phyloP scores from a whole-genome alignment of 2,329 filamentous ascomycete genomes.

The Domatiomyces globalis region DNA sequence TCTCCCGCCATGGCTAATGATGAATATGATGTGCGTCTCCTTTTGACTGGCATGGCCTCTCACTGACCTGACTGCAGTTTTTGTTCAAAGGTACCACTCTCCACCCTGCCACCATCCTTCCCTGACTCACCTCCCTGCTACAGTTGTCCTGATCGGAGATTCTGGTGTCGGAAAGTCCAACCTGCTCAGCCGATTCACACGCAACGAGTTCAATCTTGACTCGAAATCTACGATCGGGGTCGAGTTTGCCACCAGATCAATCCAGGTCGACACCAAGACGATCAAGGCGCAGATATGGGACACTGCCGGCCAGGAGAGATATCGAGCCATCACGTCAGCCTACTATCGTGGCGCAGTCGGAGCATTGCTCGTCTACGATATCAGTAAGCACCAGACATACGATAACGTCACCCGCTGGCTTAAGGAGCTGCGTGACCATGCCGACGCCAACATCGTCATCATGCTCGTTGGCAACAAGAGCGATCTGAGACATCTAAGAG shows the following conservation, averaged over 20 bases:
- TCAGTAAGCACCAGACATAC: constrained; percentile 98
- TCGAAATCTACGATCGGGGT: constrained; percentile 95
- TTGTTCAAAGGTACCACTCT: background rate
- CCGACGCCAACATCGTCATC: constrained; percentile 97
- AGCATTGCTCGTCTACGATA: constrained; percentile 95
- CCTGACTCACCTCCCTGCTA: constrained; percentile 2
- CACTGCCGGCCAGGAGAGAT: constrained; percentile 95
- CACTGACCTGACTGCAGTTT: background rate
- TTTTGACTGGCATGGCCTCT: background rate
- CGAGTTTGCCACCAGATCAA: constrained; percentile 95
- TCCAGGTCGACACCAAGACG: constrained; percentile 97
- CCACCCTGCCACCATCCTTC: background rate
- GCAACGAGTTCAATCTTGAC: constrained; percentile 99
- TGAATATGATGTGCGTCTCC: constrained; percentile 63
- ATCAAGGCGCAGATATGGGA: constrained; percentile 99
- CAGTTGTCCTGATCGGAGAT: constrained; percentile 97
- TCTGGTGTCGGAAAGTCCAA: constrained; percentile 99
- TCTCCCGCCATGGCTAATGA: constrained; percentile 49
- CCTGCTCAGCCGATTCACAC: constrained; percentile 96
- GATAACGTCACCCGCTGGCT: constrained; percentile 98
- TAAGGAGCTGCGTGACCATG: constrained; percentile 95
- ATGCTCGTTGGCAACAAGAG: constrained; percentile 99
- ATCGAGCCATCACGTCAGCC: constrained; percentile 95
- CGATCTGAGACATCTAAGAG: constrained; percentile 95
- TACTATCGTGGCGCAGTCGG: constrained; percentile 98